Percentiles rank a stretch among this genome's conserved stretches.
Evolutionary conservation across 2,329 filamentous ascomycete genomes (phyloP).

Genomic region (Eutypa lata): DNA sequence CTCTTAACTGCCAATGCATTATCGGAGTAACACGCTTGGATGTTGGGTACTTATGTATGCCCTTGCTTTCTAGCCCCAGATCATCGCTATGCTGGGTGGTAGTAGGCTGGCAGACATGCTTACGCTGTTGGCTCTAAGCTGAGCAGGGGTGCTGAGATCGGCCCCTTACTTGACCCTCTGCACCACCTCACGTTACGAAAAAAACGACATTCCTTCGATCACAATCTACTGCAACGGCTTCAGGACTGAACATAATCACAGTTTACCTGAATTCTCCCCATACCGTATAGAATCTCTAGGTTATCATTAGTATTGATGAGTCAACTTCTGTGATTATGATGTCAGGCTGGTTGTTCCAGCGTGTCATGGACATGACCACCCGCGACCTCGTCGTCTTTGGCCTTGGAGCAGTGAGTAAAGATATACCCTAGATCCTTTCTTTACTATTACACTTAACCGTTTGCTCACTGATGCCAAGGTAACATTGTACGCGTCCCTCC

Average conservation of each 20-base stretch:
- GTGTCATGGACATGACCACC: background rate
- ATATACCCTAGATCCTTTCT: background rate
- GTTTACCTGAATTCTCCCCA: background rate
- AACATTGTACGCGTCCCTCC: slow-evolving; percentile 1
- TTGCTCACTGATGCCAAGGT: background rate
- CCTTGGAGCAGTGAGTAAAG: background rate
- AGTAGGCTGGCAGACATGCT: no score
- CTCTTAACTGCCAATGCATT: no score
- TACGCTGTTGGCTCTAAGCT: no score
- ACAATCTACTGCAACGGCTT: background rate
- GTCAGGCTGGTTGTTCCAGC: background rate
- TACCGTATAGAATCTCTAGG: background rate
- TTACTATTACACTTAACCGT: background rate
- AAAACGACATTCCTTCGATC: background rate
- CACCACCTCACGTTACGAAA: no score
- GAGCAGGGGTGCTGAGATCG: background rate
- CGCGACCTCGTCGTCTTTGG: background rate
- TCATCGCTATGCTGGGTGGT: no score
- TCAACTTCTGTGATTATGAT: background rate
- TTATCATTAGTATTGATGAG: no score
- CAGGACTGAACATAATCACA: background rate
- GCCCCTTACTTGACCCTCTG: no score
- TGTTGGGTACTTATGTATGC: no score
- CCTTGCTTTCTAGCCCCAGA: no score
- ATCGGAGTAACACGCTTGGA: no score